A percentile compares a stretch with the other conserved stretches of the same genome.
phyloP scores from a whole-genome alignment of 2,329 filamentous ascomycete species.

The Botrytis fabae region DNA sequence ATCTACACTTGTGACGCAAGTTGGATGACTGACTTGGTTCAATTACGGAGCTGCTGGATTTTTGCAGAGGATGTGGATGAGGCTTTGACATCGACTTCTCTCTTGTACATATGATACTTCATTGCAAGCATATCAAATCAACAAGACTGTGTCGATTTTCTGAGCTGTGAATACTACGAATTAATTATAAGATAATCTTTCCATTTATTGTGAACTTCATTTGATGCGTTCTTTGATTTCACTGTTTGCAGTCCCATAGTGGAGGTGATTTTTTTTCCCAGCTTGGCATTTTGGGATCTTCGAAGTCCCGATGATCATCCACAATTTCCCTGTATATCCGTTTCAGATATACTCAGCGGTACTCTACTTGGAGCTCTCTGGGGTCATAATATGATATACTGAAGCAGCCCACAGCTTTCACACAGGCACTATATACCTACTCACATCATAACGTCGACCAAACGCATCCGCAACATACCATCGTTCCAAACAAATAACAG shows the following conservation, averaged over 20 bases:
- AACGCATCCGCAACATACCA: not conserved
- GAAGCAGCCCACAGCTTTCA: not conserved
- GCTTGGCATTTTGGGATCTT: not conserved
- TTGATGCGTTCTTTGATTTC: no score
- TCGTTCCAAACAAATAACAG: not conserved
- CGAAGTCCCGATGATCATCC: not conserved
- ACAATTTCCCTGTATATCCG: not conserved
- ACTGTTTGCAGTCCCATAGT: not conserved
- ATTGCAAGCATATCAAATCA: conserved; percentile 16
- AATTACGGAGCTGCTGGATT: conserved; percentile 18
- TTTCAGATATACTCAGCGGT: not conserved
- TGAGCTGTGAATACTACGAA: conserved; percentile 9
- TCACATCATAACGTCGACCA: not conserved
- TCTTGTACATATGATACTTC: conserved; percentile 24
- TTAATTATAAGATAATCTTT: conserved; percentile 8
- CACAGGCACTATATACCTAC: not conserved
- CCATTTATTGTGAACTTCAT: not conserved
- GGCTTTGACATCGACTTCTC: conserved; percentile 23
- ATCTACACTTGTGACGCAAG: conserved; percentile 32
- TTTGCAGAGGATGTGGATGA: conserved; percentile 24
- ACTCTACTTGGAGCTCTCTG: not conserved
- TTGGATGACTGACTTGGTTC: conserved; percentile 21
- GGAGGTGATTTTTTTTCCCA: not conserved
- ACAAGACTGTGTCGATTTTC: not conserved
- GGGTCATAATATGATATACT: not conserved